phyloP scores from a whole-genome alignment of 2,329 filamentous ascomycete genomes.

The Apiospora sp. region DNA sequence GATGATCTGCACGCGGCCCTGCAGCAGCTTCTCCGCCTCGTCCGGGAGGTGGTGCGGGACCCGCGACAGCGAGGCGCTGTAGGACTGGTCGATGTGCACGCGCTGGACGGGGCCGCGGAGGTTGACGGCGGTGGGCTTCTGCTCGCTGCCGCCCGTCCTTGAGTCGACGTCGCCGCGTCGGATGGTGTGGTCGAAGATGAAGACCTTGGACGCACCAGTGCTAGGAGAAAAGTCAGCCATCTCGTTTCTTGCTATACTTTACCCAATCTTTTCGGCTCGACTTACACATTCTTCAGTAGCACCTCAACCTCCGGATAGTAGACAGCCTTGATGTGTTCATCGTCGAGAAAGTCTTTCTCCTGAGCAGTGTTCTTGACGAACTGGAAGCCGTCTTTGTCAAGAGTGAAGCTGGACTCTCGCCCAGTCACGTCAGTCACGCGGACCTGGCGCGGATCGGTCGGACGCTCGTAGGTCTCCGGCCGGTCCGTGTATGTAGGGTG shows the following conservation, averaged over 20 bases:
- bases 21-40: constrained; percentile 48
- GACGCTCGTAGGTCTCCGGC: constrained; percentile 46
- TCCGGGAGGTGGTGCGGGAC: constrained; percentile 51
- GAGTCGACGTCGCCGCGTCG: constrained; percentile 43
- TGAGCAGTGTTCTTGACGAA: constrained; percentile 39
- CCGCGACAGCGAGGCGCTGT: constrained; percentile 47
- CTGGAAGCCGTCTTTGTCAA: constrained; percentile 50
- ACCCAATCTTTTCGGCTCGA: no score
- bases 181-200: constrained; percentile 33
- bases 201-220: constrained; percentile 59
- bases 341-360: constrained; percentile 56
- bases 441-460: constrained; percentile 39
- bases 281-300: constrained; percentile 69
- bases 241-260: no score
- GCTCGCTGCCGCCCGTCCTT: constrained; percentile 35
- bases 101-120: constrained; percentile 51
- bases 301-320: constrained; percentile 80
- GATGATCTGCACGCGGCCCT: constrained; percentile 57
- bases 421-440: constrained; percentile 48
- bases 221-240: constrained; percentile 42
- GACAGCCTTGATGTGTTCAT: constrained; percentile 66
- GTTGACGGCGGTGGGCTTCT: not conserved
- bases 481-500: constrained; percentile 44
- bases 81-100: constrained; percentile 65
- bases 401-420: constrained; percentile 45